Base-by-base conservation (phyloP, 2,329 filamentous ascomycete species). In the Pestalotiopsis fici region DNA sequence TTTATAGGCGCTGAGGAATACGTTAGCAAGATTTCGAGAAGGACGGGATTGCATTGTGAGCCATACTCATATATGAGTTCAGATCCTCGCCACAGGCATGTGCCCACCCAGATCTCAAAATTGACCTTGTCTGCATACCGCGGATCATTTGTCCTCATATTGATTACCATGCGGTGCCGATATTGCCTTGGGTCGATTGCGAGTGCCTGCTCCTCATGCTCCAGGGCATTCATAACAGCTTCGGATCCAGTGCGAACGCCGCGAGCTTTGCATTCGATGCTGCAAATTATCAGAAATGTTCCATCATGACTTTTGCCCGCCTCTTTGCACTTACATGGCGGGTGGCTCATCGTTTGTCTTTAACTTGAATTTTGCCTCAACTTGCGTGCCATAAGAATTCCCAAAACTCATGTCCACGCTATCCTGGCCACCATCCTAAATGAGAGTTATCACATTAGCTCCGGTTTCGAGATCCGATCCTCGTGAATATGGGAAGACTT, bases 1-100 rank as follows among this genome's bases (percentile, higher is more conserved):
- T 35, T 59, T 57, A 59, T 65, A 65, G 23, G 63, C 63, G 21
- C 63, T 65, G 31, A 13, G n/a, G 12, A 27, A 23, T 9, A n/a
- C 25, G 18, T 65, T 13, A 56, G 63, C 21, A 18, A 11, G 18
- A 6, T 9, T n/a, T 6, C 28, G 21, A 21, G 13, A n/a, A 50
- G 43, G 9, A 50, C 18, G 43, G 4, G 28, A 18, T 4, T 37
- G 3, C 23, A 12, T 39, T 28, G 39, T 39, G 4, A 2, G 25
- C 68, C 72, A 67, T 68, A 77, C 76, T 77, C 75, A 60, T 72
- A 76, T 21, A 77, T 69, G 12, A 77, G 69, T 35, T 77, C 75
- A 21, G 69, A 67, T 1, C 73, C 73, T 66, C 68, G 75, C 74
- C 74, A 75, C 2, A 74, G 63, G 68, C 76, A 76, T 43, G 74